Evolutionary conservation across 148 eudicot genomes (phyloP), one percentile per base, ranked within the genome.

Genomic region (Agrostemma githago): DNA sequence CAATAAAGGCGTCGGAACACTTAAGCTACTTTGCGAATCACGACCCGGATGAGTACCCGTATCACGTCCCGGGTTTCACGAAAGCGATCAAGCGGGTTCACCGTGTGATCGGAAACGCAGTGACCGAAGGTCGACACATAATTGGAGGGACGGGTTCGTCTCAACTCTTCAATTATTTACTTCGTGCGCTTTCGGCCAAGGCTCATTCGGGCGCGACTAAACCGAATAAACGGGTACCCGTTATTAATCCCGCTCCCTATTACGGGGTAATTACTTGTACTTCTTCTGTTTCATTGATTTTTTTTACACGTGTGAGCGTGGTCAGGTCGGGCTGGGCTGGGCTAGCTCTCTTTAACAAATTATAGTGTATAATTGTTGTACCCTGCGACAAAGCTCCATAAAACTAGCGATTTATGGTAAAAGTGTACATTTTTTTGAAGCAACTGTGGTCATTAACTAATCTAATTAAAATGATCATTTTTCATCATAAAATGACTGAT

Each of bases 121-220:
- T 72, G 4, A 79, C 70, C 1, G 86, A 86, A 2, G 87, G 73
- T 34, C 66, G 79, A 39, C 71, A 83, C 41, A 77, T 90, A 3
- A 72, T 90, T 16, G 92, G 85, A 6, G 96, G 92, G 54, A 89
- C 83, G 0, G 92, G 96, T 14, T 87, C 92, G 1, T 85, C 87
- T 38, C 96, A 90, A 76, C 87, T 88, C 20, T 73, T 84, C 60
- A 82, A 79, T 54, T 88, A 86, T 11, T 85, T 84, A 2, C 75
- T 91, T 1, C 86, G 70, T n/a, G 91, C 96, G n/a, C 76, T 90
- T 37, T 70, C 84, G 12, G 58, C 51, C 7, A 60, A 40, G 61
- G 38, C 46, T 51, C 39, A 69, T 4, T 71, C 79, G 37, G 21
- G 44, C n/a, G 54, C 77, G 4, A 56, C 34, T 26, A 26, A 26